phyloP scores from a whole-genome alignment of 2,329 filamentous ascomycete genomes.

The Pseudogymnoascus verrucosus region DNA sequence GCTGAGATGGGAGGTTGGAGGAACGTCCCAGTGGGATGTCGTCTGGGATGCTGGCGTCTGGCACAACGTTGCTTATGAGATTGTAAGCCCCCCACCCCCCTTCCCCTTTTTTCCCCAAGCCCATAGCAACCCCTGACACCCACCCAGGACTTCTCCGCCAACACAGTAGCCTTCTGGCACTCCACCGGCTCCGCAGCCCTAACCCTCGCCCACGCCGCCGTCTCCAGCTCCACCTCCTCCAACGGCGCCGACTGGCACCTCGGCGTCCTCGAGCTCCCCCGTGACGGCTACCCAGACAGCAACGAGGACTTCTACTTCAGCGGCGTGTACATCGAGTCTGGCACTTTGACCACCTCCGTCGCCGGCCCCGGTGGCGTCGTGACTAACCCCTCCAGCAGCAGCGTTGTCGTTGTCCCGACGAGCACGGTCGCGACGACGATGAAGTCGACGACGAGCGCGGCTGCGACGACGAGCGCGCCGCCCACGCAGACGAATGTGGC shows the following conservation, averaged over 20 bases:
- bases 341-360: constrained; percentile 35
- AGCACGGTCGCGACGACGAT: background rate
- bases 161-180: constrained; percentile 61
- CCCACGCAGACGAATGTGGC: background rate
- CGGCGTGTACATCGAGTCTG: constrained; percentile 62
- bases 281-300: constrained; percentile 43
- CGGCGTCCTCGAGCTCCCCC: constrained; percentile 58
- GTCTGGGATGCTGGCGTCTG: constrained; percentile 55
- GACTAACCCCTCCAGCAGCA: constrained; percentile 10
- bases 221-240: constrained; percentile 51
- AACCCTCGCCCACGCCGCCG: constrained; percentile 49
- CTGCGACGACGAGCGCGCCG: constrained; percentile 11
- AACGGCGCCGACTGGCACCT: constrained; percentile 69
- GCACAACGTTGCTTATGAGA: constrained; percentile 71
- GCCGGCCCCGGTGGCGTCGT: constrained; percentile 26
- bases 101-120: background rate
- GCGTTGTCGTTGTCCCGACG: too few relatives aligned
- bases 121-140: constrained; percentile 4
- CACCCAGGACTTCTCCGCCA: constrained; percentile 46
- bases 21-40: constrained; percentile 53
- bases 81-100: constrained; percentile 31
- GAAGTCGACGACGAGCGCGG: constrained; percentile 13
- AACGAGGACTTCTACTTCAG: constrained; percentile 65
- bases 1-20: constrained; percentile 57
- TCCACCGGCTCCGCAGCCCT: constrained; percentile 53